Percentiles rank a stretch among this genome's conserved stretches.
These are phyloP conservation scores for Quercus dentata DNA, from an alignment of 306 rosid genomes.

Conservation along the genomic window DNA sequence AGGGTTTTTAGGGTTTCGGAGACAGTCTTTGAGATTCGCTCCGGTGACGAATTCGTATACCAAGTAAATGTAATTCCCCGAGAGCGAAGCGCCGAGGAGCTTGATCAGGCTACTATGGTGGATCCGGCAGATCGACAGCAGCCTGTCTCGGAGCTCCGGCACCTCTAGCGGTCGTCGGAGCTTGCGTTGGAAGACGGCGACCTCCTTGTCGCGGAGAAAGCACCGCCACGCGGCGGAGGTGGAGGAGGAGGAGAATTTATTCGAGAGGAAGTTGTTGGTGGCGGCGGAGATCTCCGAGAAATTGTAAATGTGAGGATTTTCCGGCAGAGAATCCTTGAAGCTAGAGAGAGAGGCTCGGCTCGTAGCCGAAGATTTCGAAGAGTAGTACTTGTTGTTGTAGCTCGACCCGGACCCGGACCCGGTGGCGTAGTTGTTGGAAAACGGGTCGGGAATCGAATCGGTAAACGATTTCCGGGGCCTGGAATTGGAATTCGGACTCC, in stretches of 20 bases:
- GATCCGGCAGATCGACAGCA: conserved; percentile 54
- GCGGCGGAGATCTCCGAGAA: conserved; percentile 68
- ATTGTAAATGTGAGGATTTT: conserved; percentile 62
- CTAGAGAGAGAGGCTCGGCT: conserved; percentile 55
- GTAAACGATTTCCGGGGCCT: neutral
- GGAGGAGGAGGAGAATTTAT: conserved; percentile 54
- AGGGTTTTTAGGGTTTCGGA: conserved; percentile 70
- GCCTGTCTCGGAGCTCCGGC: conserved; percentile 45
- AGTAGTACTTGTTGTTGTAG: conserved; percentile 24
- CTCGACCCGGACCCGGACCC: conserved; percentile 36
- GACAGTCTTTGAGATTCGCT: conserved; percentile 67
- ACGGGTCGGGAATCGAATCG: neutral
- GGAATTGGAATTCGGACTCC: conserved; percentile 1
- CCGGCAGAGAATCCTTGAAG: conserved; percentile 62
- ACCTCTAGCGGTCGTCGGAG: conserved; percentile 48
- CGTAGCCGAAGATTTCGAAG: conserved; percentile 49
- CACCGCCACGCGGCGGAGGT: conserved; percentile 70
- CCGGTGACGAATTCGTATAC: conserved; percentile 75
- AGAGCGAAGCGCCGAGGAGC: conserved; percentile 78
- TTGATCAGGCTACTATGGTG: conserved; percentile 69
- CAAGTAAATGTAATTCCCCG: conserved; percentile 55
- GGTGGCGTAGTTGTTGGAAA: conserved; percentile 16
- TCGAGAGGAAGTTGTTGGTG: conserved; percentile 40
- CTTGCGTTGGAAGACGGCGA: conserved; percentile 60
- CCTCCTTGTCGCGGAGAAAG: conserved; percentile 47